Conservation (phyloP, 345 rosid genomes). For the Turnera subulata region DNA sequence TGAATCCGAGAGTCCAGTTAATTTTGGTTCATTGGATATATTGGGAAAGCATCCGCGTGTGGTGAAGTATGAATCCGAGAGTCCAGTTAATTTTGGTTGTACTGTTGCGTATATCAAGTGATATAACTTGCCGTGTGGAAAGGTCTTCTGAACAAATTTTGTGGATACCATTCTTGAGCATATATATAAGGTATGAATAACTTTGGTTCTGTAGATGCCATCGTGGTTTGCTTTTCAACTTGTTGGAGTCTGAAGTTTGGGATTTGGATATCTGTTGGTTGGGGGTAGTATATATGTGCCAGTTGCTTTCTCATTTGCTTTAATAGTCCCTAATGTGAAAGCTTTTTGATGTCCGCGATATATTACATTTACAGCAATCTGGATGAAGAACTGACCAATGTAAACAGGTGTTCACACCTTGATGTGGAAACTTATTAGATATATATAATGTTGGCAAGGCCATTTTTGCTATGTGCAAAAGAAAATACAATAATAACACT, state of each 20-base stretch:
- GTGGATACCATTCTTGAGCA: not conserved
- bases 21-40: constrained; percentile 74
- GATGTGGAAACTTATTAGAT: not conserved
- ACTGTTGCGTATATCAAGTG: constrained; percentile 83
- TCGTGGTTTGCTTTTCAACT: not conserved
- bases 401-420: not conserved
- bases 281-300: too few relatives aligned
- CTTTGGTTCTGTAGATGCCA: too few relatives aligned
- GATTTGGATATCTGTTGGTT: too few relatives aligned
- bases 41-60: constrained; percentile 57
- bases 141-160: not conserved
- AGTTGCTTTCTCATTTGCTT: too few relatives aligned
- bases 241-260: too few relatives aligned
- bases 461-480: not conserved
- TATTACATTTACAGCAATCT: constrained; percentile 2
- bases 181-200: not conserved
- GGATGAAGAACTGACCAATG: constrained; percentile 7
- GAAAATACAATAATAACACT: not conserved
- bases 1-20: constrained; percentile 70
- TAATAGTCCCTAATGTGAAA: not conserved
- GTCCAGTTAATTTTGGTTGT: constrained; percentile 79
- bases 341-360: constrained; percentile 13
- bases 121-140: not conserved
- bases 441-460: not conserved
- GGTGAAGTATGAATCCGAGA: constrained; percentile 59